Base-by-base conservation (phyloP, 2,329 filamentous ascomycete genomes). In the Penicillium sp. region DNA sequence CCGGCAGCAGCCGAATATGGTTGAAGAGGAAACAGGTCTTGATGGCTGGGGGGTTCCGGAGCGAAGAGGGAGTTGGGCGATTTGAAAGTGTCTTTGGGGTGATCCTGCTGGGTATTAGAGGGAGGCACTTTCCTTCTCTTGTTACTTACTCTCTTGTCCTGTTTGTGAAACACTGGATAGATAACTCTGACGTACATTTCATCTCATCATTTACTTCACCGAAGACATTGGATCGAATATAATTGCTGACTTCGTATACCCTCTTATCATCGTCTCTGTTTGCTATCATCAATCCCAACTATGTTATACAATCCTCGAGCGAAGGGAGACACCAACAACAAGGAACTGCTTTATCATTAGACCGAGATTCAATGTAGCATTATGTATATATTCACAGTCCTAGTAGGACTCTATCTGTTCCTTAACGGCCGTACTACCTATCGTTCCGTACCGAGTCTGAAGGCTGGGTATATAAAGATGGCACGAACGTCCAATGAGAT, bases 1-100 rank as follows among this genome's bases (percentile, higher is more conserved):
- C 25, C 83, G 89, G 58, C 92, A 96, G 75, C 91, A 96, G 73
- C 91, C 92, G 5, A 84, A 86, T 62, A 86, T 95, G 75, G 82
- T 70, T 4, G 76, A 86, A 66, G 80, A 81, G 58, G 81, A 86
- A 63, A 66, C 69, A 25, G 82, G 82, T 55, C 81, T 84, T 3
- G 76, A 85, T 63, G 84, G 85, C 4, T 91, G 89, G 89, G 90
- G 89, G 12, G 85, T 90, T 50, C 79, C 71, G 15, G 75, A 76
- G 60, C 69, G 76, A 54, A 71, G 67, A 58, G 89, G 90, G 57
- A 91, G 89, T 68, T 92, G 90, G 89, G 89, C 88, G 43, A 84
- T 90, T 59, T 90, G 63, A 71, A 51, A 12, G 17, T 8, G 12
- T n/a, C 15, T 42, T 38, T 31, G 14, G 5, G 28, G 14, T 31